Base-by-base conservation (phyloP, 129 eudicot genomes). In the Flaveria brownii region DNA sequence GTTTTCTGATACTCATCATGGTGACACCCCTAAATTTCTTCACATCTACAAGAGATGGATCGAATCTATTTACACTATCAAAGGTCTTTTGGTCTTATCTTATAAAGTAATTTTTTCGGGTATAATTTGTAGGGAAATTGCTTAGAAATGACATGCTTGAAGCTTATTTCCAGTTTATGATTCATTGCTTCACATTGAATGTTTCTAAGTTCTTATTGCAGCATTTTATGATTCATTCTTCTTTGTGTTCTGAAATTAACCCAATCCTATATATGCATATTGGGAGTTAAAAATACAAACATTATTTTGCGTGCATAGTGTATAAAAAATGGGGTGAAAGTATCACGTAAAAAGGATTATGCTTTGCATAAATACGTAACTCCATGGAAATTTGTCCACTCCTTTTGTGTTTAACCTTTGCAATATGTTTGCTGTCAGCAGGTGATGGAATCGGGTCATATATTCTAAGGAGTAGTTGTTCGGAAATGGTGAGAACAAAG, bases 11-110 rank as follows among this genome's bases (percentile, higher is more conserved):
- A 88, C 97, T 26, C 96, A 93, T 81, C 86, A 85, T 80, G 96
- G 98, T 49, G 96, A 90, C 73, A 68, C 88, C 82, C 91, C 91
- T 9, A 82, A 87, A 85, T 80, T 85, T 79, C 84, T 90, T 30
- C 91, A 81, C 84, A 80, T 93, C 41, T 93, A 90, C 82, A 93
- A 87, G 85, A 87, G 97, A 85, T 93, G 98, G 98, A 70, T 90
- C 54, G 82, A 92, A 49, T 93, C 92, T 71, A 82, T 90, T 23
- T 93, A 82, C 84, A 84, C 89, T 25, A 82, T 90, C 68, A 89
- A 79, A 87, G 89, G 97, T 89, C 28, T 55, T 60, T 60, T 36
- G 2, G 0, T 71, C 55, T 20, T 63, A 30, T 57, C 63, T 70
- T 57, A n/a, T 12, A 4, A 28, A 63, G 13, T 75, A 4, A 16